These are phyloP conservation scores for Curvularia sp. DNA, from an alignment of 2,329 filamentous ascomycete species.

Conservation along the genomic window DNA sequence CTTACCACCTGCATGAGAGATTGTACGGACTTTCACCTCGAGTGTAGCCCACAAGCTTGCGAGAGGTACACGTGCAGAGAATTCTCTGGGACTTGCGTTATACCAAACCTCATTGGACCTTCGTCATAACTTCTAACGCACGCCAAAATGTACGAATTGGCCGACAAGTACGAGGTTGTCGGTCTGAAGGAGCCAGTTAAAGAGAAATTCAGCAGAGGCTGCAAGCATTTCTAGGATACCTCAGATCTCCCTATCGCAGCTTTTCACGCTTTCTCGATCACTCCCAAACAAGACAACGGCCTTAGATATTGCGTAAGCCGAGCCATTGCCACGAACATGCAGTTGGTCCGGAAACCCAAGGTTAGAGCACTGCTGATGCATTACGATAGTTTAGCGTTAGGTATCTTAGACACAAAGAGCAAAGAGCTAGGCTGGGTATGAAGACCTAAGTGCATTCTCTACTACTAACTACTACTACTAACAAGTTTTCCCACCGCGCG, in stretches of 20 bases:
- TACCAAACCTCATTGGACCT: background rate
- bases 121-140: conserved; percentile 1
- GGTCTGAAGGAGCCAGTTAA: background rate
- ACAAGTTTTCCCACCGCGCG: too few species aligned
- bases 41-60: too few species aligned
- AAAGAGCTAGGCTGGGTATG: conserved; percentile 1
- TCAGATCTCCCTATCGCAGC: background rate
- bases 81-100: background rate
- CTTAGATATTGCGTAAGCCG: conserved; percentile 1
- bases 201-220: conserved; percentile 1
- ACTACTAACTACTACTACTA: too few species aligned
- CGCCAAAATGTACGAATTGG: conserved; percentile 8
- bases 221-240: background rate
- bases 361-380: background rate
- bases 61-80: background rate
- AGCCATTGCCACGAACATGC: background rate
- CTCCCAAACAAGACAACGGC: background rate
- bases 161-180: conserved; percentile 9
- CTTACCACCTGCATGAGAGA: too few species aligned
- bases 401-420: background rate
- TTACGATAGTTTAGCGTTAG: background rate
- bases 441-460: too few species aligned
- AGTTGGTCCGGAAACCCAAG: background rate
- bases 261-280: background rate
- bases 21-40: too few species aligned